phyloP scores from a whole-genome alignment of 768 basidiomycete genomes.

The Amanita phalloides region DNA sequence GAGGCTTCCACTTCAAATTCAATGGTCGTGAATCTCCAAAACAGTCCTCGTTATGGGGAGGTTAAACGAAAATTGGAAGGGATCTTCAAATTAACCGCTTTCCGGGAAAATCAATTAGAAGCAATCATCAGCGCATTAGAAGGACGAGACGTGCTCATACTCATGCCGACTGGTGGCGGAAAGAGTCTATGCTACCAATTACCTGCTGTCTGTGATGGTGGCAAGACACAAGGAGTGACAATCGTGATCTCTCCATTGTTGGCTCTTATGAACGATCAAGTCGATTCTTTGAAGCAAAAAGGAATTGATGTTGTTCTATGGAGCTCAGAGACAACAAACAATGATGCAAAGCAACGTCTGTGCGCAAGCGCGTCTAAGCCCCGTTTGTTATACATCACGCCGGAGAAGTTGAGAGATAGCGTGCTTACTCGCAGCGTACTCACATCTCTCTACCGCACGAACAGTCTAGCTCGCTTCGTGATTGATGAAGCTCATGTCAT shows the following conservation, averaged over 20 bases:
- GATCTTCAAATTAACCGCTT: constrained; percentile 55
- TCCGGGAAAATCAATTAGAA: constrained; percentile 79
- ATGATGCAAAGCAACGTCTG: constrained; percentile 35
- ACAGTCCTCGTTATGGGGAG: constrained; percentile 32
- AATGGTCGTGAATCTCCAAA: not conserved
- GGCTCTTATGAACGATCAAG: constrained; percentile 87
- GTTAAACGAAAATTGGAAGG: constrained; percentile 39
- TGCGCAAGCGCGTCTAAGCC: constrained; percentile 34
- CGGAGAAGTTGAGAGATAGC: constrained; percentile 75
- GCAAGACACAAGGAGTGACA: constrained; percentile 71
- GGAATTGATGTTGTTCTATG: constrained; percentile 62
- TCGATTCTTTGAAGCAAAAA: constrained; percentile 50
- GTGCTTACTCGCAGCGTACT: constrained; percentile 44
- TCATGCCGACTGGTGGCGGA: constrained; percentile 95
- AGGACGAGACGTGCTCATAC: constrained; percentile 82
- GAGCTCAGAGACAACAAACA: constrained; percentile 40
- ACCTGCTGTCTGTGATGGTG: constrained; percentile 71
- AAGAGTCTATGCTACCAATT: constrained; percentile 87
- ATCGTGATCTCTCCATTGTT: constrained; percentile 86
- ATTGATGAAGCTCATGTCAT: constrained; percentile 97
- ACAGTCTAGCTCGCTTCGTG: constrained; percentile 76
- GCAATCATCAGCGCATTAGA: constrained; percentile 73
- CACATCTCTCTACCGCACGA: constrained; percentile 38
- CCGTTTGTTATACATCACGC: constrained; percentile 78
- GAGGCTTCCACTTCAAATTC: not conserved